A percentile compares a stretch with the other conserved stretches of the same genome.
Evolutionary conservation across 345 rosid genomes (phyloP).

Genomic region (Moringa oleifera): DNA sequence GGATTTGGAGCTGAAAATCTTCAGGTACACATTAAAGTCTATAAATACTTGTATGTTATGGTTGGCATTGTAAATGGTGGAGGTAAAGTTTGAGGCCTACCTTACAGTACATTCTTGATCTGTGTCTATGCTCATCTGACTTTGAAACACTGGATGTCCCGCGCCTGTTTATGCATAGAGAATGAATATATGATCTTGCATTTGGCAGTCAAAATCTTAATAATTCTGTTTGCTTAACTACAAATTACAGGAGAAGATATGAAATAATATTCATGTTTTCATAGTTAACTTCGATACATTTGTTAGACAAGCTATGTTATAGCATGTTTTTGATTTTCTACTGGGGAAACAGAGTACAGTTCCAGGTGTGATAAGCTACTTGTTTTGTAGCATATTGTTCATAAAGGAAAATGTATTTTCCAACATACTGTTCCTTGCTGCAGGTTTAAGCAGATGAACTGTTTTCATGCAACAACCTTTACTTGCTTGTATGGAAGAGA

Average conservation of each 20-base stretch:
- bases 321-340: not conserved
- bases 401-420: no score
- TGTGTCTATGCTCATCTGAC: slow-evolving; percentile 20
- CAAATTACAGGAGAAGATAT: no score
- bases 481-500: no score
- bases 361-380: no score
- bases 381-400: no score
- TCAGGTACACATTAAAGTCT: not conserved
- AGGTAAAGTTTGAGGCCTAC: slow-evolving; percentile 22
- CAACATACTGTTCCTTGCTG: no score
- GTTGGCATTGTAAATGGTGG: not conserved
- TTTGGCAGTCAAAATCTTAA: not conserved
- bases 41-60: slow-evolving; percentile 4
- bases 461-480: no score
- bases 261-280: no score
- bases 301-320: not conserved
- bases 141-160: slow-evolving; percentile 14
- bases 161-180: slow-evolving; percentile 25
- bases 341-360: no score
- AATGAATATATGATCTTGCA: slow-evolving; percentile 8
- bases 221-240: not conserved
- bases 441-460: no score
- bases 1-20: not conserved
- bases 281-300: no score
- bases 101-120: slow-evolving; percentile 10